Evolutionary conservation across 1,284 basidiomycete species (phyloP).

Genomic region (Puccinia brachypodii): DNA sequence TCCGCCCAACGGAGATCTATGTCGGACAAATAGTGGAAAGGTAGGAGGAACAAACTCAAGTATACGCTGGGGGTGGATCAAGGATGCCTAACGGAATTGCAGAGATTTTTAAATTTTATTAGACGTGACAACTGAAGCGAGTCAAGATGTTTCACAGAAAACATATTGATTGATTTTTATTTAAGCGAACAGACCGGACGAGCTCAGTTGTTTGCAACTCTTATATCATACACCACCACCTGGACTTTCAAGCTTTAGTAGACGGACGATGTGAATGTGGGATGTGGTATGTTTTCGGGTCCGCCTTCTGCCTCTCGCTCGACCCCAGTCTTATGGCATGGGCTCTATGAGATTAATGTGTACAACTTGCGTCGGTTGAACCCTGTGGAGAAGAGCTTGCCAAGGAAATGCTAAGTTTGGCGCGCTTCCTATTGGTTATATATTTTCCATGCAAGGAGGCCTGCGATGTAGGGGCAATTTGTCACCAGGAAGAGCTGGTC

Average conservation of each 20-base stretch:
- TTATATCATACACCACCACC: conserved; percentile 10
- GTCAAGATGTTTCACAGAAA: conserved; percentile 2
- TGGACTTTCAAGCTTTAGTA: background rate
- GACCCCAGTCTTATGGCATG: background rate
- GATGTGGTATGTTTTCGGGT: background rate
- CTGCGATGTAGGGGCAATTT: background rate
- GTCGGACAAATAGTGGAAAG: background rate
- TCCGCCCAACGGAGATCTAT: conserved; percentile 10
- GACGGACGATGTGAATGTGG: background rate
- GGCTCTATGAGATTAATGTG: background rate
- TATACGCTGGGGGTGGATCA: background rate
- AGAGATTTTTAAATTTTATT: background rate
- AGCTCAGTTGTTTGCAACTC: background rate
- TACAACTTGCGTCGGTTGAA: no score
- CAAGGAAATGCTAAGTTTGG: background rate
- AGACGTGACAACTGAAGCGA: background rate
- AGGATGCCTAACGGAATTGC: no score
- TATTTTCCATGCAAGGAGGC: background rate
- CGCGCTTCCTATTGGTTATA: background rate
- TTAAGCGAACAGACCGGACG: background rate
- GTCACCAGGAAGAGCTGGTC: background rate
- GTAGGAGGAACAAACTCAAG: background rate
- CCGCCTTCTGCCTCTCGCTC: background rate
- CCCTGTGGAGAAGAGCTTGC: background rate
- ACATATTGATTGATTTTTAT: no score